Evolutionary conservation across 305 asterid species (phyloP).

Genomic region (Stenogyne calaminthoides): DNA sequence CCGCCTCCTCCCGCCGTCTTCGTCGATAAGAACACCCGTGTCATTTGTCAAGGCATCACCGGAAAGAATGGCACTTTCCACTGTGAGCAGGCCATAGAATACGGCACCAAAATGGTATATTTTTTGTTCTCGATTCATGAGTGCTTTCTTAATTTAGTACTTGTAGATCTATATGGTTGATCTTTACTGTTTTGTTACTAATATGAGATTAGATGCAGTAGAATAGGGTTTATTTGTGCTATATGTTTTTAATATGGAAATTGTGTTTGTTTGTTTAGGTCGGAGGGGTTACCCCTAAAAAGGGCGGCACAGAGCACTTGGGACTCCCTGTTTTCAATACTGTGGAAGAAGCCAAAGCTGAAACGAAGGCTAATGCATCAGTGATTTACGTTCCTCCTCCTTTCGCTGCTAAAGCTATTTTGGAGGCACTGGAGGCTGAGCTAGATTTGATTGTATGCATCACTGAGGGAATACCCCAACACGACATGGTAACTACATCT

Average conservation of each 20-base stretch:
- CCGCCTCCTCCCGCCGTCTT: conserved; percentile 90
- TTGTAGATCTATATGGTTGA: no score
- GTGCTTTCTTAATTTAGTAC: no score
- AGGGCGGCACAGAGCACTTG: conserved; percentile 96
- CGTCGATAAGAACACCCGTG: conserved; percentile 95
- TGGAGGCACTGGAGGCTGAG: conserved; percentile 71
- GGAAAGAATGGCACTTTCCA: conserved; percentile 96
- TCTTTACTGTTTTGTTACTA: no score
- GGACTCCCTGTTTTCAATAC: conserved; percentile 91
- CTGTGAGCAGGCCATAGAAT: conserved; percentile 92
- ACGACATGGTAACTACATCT: conserved; percentile 78
- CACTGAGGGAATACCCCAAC: conserved; percentile 97
- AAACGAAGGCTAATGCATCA: no score
- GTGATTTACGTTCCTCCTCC: no score
- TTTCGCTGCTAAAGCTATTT: no score
- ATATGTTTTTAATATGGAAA: no score
- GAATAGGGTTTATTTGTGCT: no score
- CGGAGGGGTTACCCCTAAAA: conserved; percentile 93
- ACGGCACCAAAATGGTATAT: conserved; percentile 94
- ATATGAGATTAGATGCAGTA: no score
- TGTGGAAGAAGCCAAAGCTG: conserved; percentile 26
- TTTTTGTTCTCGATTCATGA: no score
- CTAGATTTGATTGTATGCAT: conserved; percentile 80
- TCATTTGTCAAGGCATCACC: conserved; percentile 94
- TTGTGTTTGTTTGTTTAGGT: conserved; percentile 51